Conservation (phyloP, 176 grass and related monocot species). For the Zoysia japonica region DNA sequence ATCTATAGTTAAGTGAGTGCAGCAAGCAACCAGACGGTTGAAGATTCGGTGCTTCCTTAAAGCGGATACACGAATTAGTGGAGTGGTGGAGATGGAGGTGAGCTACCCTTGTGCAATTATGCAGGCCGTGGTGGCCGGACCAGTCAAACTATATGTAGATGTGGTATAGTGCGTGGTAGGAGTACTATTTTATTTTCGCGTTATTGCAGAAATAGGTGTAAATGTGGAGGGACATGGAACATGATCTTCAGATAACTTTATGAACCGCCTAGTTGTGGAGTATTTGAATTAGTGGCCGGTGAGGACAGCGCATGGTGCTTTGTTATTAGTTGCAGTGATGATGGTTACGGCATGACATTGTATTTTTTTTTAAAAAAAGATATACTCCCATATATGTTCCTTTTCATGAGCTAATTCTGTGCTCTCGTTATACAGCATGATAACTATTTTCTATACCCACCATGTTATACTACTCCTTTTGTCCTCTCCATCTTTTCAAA, state of each 20-base stretch:
- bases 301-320: too few relatives aligned
- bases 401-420: too few relatives aligned
- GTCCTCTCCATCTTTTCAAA: neutral
- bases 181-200: neutral
- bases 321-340: too few relatives aligned
- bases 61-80: neutral
- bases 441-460: neutral
- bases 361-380: too few relatives aligned
- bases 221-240: neutral
- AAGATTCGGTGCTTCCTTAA: slow-evolving; percentile 11
- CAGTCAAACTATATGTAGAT: slow-evolving; percentile 23
- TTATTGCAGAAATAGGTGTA: neutral
- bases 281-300: too few relatives aligned
- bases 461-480: neutral
- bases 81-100: neutral
- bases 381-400: too few relatives aligned
- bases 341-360: too few relatives aligned
- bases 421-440: too few relatives aligned
- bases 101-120: slow-evolving; percentile 11
- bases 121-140: neutral
- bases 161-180: neutral
- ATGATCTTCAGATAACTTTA: too few relatives aligned
- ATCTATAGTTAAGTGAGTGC: neutral
- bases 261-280: too few relatives aligned
- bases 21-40: neutral